Evolutionary conservation across 192 early-diverging fungal species (phyloP).

Genomic region (Entomortierella parvispora): DNA sequence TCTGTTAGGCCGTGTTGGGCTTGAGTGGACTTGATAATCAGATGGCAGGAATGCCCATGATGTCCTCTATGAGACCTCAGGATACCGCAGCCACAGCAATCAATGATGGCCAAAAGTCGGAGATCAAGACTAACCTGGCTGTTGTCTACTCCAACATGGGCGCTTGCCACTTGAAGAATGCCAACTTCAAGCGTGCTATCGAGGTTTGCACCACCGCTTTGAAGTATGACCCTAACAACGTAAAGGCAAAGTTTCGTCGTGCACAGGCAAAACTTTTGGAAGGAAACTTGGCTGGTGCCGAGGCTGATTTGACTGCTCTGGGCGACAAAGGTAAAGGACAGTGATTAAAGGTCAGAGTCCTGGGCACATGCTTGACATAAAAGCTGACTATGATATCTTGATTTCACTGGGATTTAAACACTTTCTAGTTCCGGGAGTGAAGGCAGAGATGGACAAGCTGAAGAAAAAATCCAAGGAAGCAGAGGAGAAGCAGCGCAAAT

Average conservation of each 20-base stretch:
- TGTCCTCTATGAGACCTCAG: slow-evolving; percentile 22
- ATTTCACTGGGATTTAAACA: no score
- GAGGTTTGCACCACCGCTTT: slow-evolving; percentile 48
- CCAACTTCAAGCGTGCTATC: slow-evolving; percentile 48
- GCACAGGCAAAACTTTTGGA: slow-evolving; percentile 55
- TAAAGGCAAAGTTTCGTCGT: slow-evolving; percentile 56
- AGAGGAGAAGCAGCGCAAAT: slow-evolving; percentile 52
- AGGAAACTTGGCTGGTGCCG: slow-evolving; percentile 51
- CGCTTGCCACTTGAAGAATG: slow-evolving; percentile 52
- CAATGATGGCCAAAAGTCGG: slow-evolving; percentile 23
- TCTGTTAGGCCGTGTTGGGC: slow-evolving; percentile 45
- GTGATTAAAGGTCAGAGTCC: no score
- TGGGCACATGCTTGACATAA: no score
- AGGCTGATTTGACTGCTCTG: slow-evolving; percentile 47
- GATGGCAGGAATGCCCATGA: slow-evolving; percentile 47
- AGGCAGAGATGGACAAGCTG: slow-evolving; percentile 43
- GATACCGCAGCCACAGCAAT: slow-evolving; percentile 2
- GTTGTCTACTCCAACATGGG: slow-evolving; percentile 45
- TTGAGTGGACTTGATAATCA: slow-evolving; percentile 54
- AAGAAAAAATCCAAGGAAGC: slow-evolving; percentile 48
- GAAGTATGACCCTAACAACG: slow-evolving; percentile 50
- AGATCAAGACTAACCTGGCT: slow-evolving; percentile 45
- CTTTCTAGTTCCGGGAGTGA: slow-evolving; percentile 47
- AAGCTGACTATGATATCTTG: no score
- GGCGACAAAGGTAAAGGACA: slow-evolving; percentile 49